Evolutionary conservation across 805 yeast genomes (phyloP), one percentile per base, ranked within the genome.

Genomic region (Pichia phayaonensis): DNA sequence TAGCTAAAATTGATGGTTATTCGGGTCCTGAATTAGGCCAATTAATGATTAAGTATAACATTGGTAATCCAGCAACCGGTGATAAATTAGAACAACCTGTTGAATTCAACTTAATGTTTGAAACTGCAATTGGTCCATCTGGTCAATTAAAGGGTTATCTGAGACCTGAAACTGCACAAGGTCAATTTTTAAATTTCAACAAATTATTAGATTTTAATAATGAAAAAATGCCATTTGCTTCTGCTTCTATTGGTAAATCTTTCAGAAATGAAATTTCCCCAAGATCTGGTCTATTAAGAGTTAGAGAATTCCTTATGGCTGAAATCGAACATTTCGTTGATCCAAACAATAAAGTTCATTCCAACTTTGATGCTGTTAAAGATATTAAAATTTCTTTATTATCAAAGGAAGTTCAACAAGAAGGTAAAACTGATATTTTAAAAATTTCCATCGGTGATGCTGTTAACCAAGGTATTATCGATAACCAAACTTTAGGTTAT

Each of bases 81-180:
- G 95, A 86, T 43, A 75, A 80, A 47, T 78, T 94, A 61, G 95
- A 89, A 69, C 84, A 84, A 43, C 99, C 99, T 59, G 81, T 75
- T 61, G 97, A 90, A 70, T 94, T 94, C 81, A 94, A 94, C 75
- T 81, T 94, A 69, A 94, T 94, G 99, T 94, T 94, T 67, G 98
- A 92, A 73, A 94, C 99, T 53, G 96, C 96, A 51, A 95, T 94
- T 68, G 99, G 99, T 49, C 99, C 99, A 54, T 87, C 97, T 48
- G 99, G 99, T 64, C 89, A 84, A 67, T 73, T 90, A 68, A 90
- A 87, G 75, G 99, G 99, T 59, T 94, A 80, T 72, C 73, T 94
- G 66, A 84, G 99, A 72, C 99, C 99, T 54, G 99, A 94, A 75
- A 94, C 99, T 56, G 99, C 99, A 24, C 99, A 94, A 77, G 99